Base-by-base conservation (phyloP, 345 rosid genomes). In the Gossypium stocksii region DNA sequence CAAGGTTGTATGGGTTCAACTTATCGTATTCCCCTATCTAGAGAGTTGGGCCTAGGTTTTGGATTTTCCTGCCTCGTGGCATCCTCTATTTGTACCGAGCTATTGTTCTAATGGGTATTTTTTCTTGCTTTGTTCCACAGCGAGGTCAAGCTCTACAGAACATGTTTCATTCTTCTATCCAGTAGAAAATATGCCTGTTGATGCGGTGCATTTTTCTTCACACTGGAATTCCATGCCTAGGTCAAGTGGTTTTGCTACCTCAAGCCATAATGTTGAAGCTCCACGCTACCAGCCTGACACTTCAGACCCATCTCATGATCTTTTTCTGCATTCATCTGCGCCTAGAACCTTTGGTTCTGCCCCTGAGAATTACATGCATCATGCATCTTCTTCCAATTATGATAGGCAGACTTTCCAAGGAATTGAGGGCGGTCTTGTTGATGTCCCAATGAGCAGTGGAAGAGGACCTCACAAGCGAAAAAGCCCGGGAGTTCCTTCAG, bases 401-500 rank as follows among this genome's bases (percentile, higher is more conserved):
- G 88, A 84, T 68, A 80, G 84, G 66, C 96, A 86, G 65, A 51
- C 77, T 65, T 73, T 79, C 15, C 83, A 83, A 78, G 86, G 87
- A 63, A 78, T 80, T 68, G 91, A 87, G 65, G 84, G 84, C 77
- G 78, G 85, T 61, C 80, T 83, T 81, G 82, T 77, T 64, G 95
- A 88, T 83, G 85, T 86, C 57, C 77, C 87, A 63, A 71, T 78
- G 82, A 88, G 85, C 49, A 79, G 80, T 66, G 87, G 87, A 53
- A 84, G 91, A 81, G 91, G 88, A 70, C 86, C 77, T 41, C 91
- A 89, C 71, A 93, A 93, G 87, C 70, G 98, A 53, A 93, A 93
- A 82, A 87, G 86, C 75, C 97, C 91, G 22, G 89, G 83, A 54
- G 79, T 78, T 65, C 86, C 91, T 57, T 81, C 93, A 72, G 86